Conservation (phyloP, 169 alveolate species). For the Plasmodium blacklocki region DNA sequence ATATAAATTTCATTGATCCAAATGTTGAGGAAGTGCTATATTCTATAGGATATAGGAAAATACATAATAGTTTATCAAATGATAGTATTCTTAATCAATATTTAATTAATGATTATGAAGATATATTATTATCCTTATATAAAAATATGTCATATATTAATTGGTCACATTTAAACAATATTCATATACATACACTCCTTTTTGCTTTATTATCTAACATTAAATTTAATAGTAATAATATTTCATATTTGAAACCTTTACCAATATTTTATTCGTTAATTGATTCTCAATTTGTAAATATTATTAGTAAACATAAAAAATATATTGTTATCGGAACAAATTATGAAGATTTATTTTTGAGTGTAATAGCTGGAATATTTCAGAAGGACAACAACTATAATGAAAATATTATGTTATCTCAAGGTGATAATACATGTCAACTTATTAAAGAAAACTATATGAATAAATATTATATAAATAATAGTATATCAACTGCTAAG, state of each 20-base stretch:
- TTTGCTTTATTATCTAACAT: conserved; percentile 23
- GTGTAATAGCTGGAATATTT: conserved; percentile 4
- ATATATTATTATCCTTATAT: conserved; percentile 48
- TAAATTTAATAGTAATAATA: conserved; percentile 63
- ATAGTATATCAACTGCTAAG: neutral
- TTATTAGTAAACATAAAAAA: conserved; percentile 10
- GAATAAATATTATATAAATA: neutral
- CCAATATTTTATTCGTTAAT: conserved; percentile 67
- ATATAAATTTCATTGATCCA: conserved; percentile 26
- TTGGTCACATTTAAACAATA: conserved; percentile 21
- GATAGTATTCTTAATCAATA: conserved; percentile 25
- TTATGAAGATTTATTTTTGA: conserved; percentile 17
- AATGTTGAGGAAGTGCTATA: conserved; percentile 31
- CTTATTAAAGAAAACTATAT: neutral
- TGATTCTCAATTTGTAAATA: conserved; percentile 19
- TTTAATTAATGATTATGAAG: conserved; percentile 52
- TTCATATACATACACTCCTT: conserved; percentile 19
- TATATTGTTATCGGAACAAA: conserved; percentile 40
- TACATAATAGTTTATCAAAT: conserved; percentile 12
- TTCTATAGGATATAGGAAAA: conserved; percentile 59
- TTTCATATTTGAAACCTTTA: conserved; percentile 33
- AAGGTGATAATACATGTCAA: neutral
- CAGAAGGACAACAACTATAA: neutral
- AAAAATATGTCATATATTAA: conserved; percentile 18
- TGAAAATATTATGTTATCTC: neutral